Base-by-base conservation (phyloP, 2,329 filamentous ascomycete species). In the Colletotrichum cereale region DNA sequence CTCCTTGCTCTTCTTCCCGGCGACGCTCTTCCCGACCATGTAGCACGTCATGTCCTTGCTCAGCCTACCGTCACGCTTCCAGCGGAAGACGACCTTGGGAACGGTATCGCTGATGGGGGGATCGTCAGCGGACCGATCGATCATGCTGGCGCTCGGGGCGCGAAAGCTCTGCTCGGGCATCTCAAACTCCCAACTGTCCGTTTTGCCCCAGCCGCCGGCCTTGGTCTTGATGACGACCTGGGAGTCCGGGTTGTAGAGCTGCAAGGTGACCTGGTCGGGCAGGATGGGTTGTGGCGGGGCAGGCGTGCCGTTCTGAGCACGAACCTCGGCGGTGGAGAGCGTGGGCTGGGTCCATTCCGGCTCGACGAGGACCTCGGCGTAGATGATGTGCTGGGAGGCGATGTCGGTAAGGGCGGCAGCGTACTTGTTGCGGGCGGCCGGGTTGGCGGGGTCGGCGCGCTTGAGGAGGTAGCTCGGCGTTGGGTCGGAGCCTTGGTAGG, bases 201-300 rank as follows among this genome's bases (percentile, higher is more conserved):
- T 91, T 72, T 90, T 92, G 73, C 92, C 95, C 92, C 95, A 97
- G 72, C 91, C 91, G 42, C 93, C 92, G 50, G 91, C 87, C 75
- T 92, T 90, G 77, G 91, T 88, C 76, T 88, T 90, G 44, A 98
- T 88, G 0, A 86, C 77, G 26, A 98, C 85, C 76, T 92, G 88
- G 81, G 96, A 94, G 79, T 98, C 96, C 0, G 96, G 96, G 79
- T 97, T 96, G 86, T 98, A 98, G 3, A 99, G 90, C 76, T 96
- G 92, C 48, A 98, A 87, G n/a, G 88, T 87, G 80, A 98, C 97
- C 64, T 89, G 86, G 67, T 91, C 91, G 0, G 96, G 95, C 36
- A 94, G 88, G 42, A 93, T 86, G 12, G 95, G 92, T 71, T 0
- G 92, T 77, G 24, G 91, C 21, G 88, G 88, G 29, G 88, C 91